Base-by-base conservation (phyloP, 176 grass and related monocot species). In the Triticum monococcum region DNA sequence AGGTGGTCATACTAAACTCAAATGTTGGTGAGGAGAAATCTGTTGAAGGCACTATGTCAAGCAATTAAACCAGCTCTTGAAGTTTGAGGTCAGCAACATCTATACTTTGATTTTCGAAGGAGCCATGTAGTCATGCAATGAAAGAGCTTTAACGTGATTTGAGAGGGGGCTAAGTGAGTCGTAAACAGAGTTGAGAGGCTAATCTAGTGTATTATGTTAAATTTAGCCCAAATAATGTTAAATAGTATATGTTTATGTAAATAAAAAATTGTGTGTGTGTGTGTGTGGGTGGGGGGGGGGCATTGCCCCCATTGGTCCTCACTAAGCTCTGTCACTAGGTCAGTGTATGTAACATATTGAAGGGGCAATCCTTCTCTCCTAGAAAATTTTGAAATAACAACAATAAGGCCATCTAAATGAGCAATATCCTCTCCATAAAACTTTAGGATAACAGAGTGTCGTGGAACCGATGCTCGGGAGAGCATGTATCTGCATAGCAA, bases 361-460 rank as follows among this genome's bases (percentile, higher is more conserved):
- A 98, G 87, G 87, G 95, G 93, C 57, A 95, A 89, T 18, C 91
- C 85, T 75, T 93, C 83, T 93, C 95, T 17, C 81, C 90, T 90
- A 83, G 89, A 93, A 76, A 98, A 60, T 81, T 92, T 97, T 79
- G 89, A 87, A 75, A 97, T 83, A 75, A 95, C 87, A 38, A 83
- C 81, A 77, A 95, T 93, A 78, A 95, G 85, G 74, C 90, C 95
- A 80, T 91, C 83, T 68, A 98, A 72, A 79, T 90, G 64, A 68
- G 69, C 71, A 82, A 90, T 92, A 41, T 93, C 93, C 83, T 93
- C 86, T 79, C 95, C 93, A 25, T 93, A 89, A 83, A 98, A 83
- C 68, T 95, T 98, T 66, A 93, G 92, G 74, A 98, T 93, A 87
- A 95, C 93, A 22, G 93, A 89, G 84, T 98, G 93, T 40, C 93